Evolutionary conservation across 805 yeast species (phyloP), one percentile per base, ranked within the genome.

Genomic region (Spathaspora passalidarum): DNA sequence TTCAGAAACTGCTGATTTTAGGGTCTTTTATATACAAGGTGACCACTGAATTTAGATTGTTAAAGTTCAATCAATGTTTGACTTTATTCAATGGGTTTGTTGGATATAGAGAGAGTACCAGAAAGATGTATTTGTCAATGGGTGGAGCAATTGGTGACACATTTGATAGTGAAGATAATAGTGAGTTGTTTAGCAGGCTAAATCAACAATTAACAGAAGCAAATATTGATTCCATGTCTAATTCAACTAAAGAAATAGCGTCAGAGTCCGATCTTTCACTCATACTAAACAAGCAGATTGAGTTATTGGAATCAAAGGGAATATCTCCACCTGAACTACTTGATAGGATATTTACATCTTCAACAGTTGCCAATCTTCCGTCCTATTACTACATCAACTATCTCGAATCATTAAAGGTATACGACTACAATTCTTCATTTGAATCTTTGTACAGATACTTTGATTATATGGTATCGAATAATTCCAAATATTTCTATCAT

Each of bases 391-490:
- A 83, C 53, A 70, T 86, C 39, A 73, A 72, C 40, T 86, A 83
- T 53, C 67, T 86, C 20, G 84, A 84, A 52, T 73, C 75, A 48
- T 73, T 83, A 55, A 72, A 74, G 45, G 71, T 63, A 10, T 78
- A 81, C 4, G 86, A 87, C 55, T 86, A 84, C 55, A 85, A 77
- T 52, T 79, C 76, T 1, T 77, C 83, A 0, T 74, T 65, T 56
- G 66, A 65, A 44, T 78, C 57, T 38, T 77, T 61, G 68, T 83
- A 65, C 66, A 82, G 56, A 60, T 87, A 55, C 80, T 87, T 83
- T 60, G 95, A 87, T 61, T 85, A 86, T 56, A 81, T 84, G 81
- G 81, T 86, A 63, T 80, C 89, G 8, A 78, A 76, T 47, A 77
- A 77, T 51, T 80, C 81, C 26, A 79, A 80, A 46, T 73, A 77